Evolutionary conservation across 352 stramenopile species (phyloP).

Genomic region (Phytophthora constricta): DNA sequence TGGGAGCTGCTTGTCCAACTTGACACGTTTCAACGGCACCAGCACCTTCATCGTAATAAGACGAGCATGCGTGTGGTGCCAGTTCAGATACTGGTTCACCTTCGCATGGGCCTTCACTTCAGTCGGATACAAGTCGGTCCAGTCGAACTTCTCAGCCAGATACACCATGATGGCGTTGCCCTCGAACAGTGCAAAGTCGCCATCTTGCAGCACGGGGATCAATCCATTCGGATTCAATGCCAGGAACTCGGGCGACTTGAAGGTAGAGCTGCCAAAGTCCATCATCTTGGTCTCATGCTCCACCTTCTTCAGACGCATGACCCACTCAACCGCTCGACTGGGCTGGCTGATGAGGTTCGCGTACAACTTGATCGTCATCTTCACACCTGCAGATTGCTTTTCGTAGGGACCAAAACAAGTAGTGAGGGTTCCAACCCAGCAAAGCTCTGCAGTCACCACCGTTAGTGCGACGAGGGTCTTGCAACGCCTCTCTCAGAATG

Average conservation of each 20-base stretch:
- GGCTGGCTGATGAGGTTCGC: conserved; percentile 51
- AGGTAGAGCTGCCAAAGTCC: conserved; percentile 33
- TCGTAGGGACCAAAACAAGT: not conserved
- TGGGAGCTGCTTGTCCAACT: conserved; percentile 22
- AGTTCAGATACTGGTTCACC: conserved; percentile 72
- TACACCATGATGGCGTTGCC: conserved; percentile 60
- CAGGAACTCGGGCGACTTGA: conserved; percentile 42
- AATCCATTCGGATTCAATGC: conserved; percentile 44
- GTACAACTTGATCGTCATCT: conserved; percentile 43
- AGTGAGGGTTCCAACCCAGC: not conserved
- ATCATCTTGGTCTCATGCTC: conserved; percentile 37
- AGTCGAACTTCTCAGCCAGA: conserved; percentile 54
- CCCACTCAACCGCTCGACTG: conserved; percentile 39
- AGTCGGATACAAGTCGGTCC: conserved; percentile 56
- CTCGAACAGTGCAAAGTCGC: conserved; percentile 44
- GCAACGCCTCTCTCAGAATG: too few relatives aligned
- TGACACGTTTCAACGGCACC: conserved; percentile 36
- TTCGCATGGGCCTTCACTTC: conserved; percentile 56
- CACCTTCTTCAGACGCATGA: conserved; percentile 47
- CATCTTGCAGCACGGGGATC: conserved; percentile 45
- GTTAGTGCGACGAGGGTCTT: not conserved
- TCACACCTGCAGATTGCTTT: not conserved
- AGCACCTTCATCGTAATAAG: conserved; percentile 53
- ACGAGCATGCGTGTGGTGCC: conserved; percentile 70
- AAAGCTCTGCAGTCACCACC: not conserved